phyloP scores from a whole-genome alignment of 306 rosid genomes.

The Astragalus glycyphyllos region DNA sequence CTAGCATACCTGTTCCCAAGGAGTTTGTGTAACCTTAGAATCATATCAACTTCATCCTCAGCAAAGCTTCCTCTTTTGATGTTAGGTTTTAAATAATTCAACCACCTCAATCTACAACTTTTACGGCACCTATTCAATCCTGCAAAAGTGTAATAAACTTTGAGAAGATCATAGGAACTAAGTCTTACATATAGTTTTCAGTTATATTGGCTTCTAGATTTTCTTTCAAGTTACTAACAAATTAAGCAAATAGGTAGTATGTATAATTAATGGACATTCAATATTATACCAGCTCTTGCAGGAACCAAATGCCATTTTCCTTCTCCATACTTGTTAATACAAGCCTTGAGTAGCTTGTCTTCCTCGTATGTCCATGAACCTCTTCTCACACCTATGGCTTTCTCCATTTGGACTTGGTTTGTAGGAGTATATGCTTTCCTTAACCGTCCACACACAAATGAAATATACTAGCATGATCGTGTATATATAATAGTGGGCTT shows the following conservation, averaged over 20 bases:
- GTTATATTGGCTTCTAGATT: no score
- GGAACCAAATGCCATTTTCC: conserved; percentile 32
- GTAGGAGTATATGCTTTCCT: neutral
- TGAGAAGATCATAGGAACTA: neutral
- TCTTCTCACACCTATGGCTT: neutral
- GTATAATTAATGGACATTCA: no score
- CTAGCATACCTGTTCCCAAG: neutral
- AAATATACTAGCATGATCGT: neutral
- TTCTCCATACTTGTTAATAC: conserved; percentile 4
- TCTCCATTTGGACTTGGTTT: neutral
- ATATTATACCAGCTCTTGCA: neutral
- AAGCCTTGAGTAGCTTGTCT: neutral
- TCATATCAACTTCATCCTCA: conserved; percentile 22
- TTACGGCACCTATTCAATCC: conserved; percentile 24
- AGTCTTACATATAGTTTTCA: no score
- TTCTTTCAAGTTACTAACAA: no score
- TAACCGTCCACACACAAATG: neutral
- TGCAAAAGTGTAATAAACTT: neutral
- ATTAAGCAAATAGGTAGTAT: no score
- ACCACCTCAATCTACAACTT: conserved; percentile 30
- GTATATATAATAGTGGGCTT: no score
- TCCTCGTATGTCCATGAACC: conserved; percentile 24
- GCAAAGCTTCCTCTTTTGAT: neutral
- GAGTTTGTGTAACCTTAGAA: conserved; percentile 12
- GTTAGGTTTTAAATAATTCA: neutral